A percentile compares a stretch with the other conserved stretches of the same genome.
Conservation (phyloP, 2,329 filamentous ascomycete genomes). For the Pseudogymnoascus verrucosus region DNA sequence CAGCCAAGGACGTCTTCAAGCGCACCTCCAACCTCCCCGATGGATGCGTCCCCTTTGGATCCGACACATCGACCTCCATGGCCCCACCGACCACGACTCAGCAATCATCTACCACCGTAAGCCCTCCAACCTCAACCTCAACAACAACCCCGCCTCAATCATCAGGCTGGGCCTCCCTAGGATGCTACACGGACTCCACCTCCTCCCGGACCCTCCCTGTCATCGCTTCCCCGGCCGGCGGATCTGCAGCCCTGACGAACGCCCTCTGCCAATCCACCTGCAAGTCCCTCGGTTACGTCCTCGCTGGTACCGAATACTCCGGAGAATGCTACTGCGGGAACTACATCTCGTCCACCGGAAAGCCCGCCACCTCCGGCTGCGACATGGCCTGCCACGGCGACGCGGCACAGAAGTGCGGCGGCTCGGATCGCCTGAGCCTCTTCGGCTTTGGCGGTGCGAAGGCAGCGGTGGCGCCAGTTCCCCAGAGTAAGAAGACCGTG, state of each 20-base stretch:
- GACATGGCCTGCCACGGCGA: slow-evolving; percentile 15
- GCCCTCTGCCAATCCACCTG: slow-evolving; percentile 41
- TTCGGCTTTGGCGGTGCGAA: neutral
- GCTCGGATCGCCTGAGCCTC: slow-evolving; percentile 11
- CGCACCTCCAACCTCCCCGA: slow-evolving; percentile 36
- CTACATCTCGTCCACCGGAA: neutral
- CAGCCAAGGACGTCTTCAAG: slow-evolving; percentile 41
- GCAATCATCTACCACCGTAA: slow-evolving; percentile 5
- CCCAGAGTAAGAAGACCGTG: neutral
- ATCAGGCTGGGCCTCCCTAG: slow-evolving; percentile 8
- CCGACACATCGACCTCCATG: slow-evolving; percentile 7
- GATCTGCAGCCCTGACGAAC: slow-evolving; percentile 17
- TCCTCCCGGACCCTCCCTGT: slow-evolving; percentile 18
- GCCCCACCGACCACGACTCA: slow-evolving; percentile 3
- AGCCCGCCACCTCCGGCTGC: slow-evolving; percentile 13
- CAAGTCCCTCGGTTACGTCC: slow-evolving; percentile 33
- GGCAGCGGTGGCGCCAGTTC: neutral
- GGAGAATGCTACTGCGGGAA: slow-evolving; percentile 9
- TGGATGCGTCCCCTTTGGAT: slow-evolving; percentile 35
- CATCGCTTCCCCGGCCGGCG: neutral
- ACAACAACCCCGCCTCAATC: slow-evolving; percentile 3
- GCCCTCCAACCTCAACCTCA: slow-evolving; percentile 25
- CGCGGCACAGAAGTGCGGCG: slow-evolving; percentile 13
- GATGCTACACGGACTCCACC: slow-evolving; percentile 10
- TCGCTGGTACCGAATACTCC: slow-evolving; percentile 30